Percentiles rank a stretch among this genome's conserved stretches.
Conservation (phyloP, 768 basidiomycete genomes). For the Boletellus sp. region DNA sequence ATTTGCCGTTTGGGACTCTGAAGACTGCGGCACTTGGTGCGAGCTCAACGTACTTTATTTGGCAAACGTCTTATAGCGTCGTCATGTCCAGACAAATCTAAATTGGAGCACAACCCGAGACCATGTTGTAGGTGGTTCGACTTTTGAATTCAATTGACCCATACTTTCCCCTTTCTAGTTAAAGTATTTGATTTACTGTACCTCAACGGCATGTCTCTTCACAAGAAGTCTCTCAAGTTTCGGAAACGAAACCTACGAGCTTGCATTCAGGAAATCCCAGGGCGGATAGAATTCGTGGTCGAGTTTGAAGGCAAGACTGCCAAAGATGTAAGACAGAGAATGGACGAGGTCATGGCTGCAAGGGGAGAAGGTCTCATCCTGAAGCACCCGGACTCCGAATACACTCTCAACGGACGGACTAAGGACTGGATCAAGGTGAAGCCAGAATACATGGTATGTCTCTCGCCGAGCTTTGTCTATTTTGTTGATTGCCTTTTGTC, state of each 20-base stretch:
- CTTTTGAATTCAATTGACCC: background rate
- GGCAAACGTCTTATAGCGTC: background rate
- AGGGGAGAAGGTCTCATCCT: conserved; percentile 93
- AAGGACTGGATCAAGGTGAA: conserved; percentile 95
- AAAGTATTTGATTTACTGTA: conserved; percentile 95
- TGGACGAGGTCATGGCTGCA: conserved; percentile 79
- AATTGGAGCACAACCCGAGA: conserved; percentile 67
- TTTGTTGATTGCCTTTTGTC: conserved; percentile 1
- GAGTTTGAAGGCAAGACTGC: conserved; percentile 74
- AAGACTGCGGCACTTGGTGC: conserved; percentile 88
- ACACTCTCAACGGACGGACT: conserved; percentile 83
- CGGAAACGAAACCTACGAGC: conserved; percentile 75
- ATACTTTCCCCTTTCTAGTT: conserved; percentile 49
- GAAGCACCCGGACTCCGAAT: conserved; percentile 78
- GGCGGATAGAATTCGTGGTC: conserved; percentile 75
- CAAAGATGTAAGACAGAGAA: conserved; percentile 72
- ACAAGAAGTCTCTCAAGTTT: conserved; percentile 65
- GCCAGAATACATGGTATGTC: conserved; percentile 77
- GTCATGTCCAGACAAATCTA: conserved; percentile 55
- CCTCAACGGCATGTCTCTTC: conserved; percentile 76
- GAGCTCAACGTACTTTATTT: conserved; percentile 7
- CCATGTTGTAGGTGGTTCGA: conserved; percentile 74
- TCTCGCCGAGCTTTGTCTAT: background rate
- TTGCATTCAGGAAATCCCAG: conserved; percentile 64
- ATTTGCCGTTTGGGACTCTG: conserved; percentile 88